Percentiles rank a stretch among this genome's conserved stretches.
phyloP scores from a whole-genome alignment of 2,329 filamentous ascomycete genomes.

The Pseudogymnoascus sp. region DNA sequence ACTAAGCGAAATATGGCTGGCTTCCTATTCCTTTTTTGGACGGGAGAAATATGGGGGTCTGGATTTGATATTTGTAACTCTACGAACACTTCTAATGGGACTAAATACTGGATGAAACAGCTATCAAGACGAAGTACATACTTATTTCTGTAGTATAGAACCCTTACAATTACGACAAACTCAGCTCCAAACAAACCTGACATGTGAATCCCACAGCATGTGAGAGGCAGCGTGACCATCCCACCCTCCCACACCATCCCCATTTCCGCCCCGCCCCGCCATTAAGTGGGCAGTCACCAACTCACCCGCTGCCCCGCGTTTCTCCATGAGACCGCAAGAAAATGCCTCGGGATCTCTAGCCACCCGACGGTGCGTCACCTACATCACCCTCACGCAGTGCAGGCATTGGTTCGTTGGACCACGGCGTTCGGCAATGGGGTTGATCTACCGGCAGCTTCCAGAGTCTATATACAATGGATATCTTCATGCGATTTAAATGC shows the following conservation, averaged over 20 bases:
- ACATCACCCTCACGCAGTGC: not conserved
- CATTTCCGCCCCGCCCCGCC: not conserved
- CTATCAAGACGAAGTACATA: not conserved
- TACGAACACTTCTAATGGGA: not conserved
- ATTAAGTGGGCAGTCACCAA: not conserved
- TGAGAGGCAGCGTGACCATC: not conserved
- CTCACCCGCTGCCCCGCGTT: not conserved
- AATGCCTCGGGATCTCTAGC: not conserved
- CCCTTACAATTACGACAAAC: not conserved
- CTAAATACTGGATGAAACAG: not conserved
- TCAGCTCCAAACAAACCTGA: not conserved
- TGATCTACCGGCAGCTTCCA: not conserved
- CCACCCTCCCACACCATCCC: not conserved
- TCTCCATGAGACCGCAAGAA: not conserved
- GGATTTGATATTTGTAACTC: not conserved
- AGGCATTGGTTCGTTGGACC: not conserved
- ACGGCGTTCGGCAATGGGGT: not conserved
- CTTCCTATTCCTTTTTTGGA: not conserved
- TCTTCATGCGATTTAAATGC: not conserved
- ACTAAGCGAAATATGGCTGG: not conserved
- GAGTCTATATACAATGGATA: slow-evolving; percentile 9
- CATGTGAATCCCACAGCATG: slow-evolving; percentile 7
- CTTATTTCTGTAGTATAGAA: not conserved
- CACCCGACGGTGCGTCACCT: not conserved
- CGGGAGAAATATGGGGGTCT: not conserved